Percentiles rank a stretch among this genome's conserved stretches.
These are phyloP conservation scores for Penicillium decumbens DNA, from an alignment of 2,329 filamentous ascomycete species.

Conservation along the genomic window DNA sequence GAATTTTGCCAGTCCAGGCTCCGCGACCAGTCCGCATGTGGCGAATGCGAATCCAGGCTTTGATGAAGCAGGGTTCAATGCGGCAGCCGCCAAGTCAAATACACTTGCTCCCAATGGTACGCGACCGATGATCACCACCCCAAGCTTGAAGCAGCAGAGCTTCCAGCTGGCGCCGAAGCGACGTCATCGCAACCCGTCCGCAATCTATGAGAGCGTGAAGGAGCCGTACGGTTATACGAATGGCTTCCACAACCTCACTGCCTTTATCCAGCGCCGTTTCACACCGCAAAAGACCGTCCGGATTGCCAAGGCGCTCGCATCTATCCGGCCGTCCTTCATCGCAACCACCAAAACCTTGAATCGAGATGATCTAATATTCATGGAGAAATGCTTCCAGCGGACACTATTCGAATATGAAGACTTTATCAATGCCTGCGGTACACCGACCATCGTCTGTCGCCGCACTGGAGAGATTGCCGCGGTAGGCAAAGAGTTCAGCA, in stretches of 20 bases:
- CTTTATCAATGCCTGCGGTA: slow-evolving; percentile 80
- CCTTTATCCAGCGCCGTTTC: slow-evolving; percentile 73
- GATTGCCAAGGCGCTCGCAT: slow-evolving; percentile 81
- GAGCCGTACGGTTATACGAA: slow-evolving; percentile 87
- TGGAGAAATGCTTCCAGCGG: slow-evolving; percentile 95
- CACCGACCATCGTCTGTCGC: slow-evolving; percentile 85
- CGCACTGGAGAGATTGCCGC: slow-evolving; percentile 92
- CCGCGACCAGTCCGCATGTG: slow-evolving; percentile 52
- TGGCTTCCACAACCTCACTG: slow-evolving; percentile 83
- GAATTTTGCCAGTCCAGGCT: slow-evolving; percentile 55
- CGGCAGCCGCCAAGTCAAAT: slow-evolving; percentile 26
- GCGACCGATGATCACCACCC: slow-evolving; percentile 40
- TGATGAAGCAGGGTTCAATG: slow-evolving; percentile 35
- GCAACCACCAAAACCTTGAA: slow-evolving; percentile 86
- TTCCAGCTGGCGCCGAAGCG: slow-evolving; percentile 44
- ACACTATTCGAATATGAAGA: slow-evolving; percentile 91
- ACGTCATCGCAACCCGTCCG: slow-evolving; percentile 66
- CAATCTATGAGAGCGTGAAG: slow-evolving; percentile 82
- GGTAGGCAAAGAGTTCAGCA: slow-evolving; percentile 94
- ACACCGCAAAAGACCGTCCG: slow-evolving; percentile 69
- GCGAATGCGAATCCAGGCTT: slow-evolving; percentile 35
- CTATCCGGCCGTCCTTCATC: slow-evolving; percentile 89
- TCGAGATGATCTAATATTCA: slow-evolving; percentile 84
- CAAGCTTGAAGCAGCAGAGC: slow-evolving; percentile 42
- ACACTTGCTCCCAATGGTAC: slow-evolving; percentile 31